These are phyloP conservation scores for Verticillium zaregamsianum DNA, from an alignment of 2,329 filamentous ascomycete genomes.

Conservation along the genomic window DNA sequence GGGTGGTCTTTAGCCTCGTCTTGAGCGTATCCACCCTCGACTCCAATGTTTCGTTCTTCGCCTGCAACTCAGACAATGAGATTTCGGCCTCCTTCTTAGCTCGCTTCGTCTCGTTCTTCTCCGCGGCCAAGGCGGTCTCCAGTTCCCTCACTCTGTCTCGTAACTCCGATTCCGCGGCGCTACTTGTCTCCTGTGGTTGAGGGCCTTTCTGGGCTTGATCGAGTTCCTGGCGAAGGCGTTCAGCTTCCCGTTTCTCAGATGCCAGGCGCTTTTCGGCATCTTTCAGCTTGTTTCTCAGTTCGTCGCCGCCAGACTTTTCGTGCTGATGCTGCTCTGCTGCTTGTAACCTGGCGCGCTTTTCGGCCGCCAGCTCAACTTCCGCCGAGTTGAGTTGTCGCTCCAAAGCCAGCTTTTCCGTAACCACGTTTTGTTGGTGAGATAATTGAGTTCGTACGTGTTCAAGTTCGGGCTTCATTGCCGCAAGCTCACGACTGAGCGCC, in stretches of 20 bases:
- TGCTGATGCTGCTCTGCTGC: background rate
- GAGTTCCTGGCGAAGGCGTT: constrained; percentile 4
- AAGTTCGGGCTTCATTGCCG: constrained; percentile 49
- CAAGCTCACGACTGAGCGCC: constrained; percentile 46
- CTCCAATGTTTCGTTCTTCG: constrained; percentile 61
- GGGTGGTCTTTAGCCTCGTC: constrained; percentile 64
- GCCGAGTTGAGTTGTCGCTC: constrained; percentile 73
- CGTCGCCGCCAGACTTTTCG: constrained; percentile 36
- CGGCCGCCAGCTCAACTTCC: constrained; percentile 78
- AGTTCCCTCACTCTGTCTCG: constrained; percentile 27
- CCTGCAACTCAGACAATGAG: constrained; percentile 56
- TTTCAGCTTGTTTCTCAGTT: constrained; percentile 31
- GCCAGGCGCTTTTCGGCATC: constrained; percentile 31
- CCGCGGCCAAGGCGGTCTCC: constrained; percentile 29
- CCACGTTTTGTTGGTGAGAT: constrained; percentile 58
- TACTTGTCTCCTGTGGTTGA: constrained; percentile 23
- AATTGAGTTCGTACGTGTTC: constrained; percentile 53
- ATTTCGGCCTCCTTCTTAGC: constrained; percentile 43
- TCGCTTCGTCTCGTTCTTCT: constrained; percentile 43
- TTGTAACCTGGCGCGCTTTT: constrained; percentile 41
- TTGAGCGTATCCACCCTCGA: constrained; percentile 67
- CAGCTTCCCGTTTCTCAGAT: constrained; percentile 18
- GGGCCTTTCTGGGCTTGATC: background rate
- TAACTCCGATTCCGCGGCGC: constrained; percentile 39
- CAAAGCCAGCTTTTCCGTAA: constrained; percentile 75